Evolutionary conservation across 495 filamentous ascomycete genomes (phyloP).

Genomic region (Alectoria sarmentosa): DNA sequence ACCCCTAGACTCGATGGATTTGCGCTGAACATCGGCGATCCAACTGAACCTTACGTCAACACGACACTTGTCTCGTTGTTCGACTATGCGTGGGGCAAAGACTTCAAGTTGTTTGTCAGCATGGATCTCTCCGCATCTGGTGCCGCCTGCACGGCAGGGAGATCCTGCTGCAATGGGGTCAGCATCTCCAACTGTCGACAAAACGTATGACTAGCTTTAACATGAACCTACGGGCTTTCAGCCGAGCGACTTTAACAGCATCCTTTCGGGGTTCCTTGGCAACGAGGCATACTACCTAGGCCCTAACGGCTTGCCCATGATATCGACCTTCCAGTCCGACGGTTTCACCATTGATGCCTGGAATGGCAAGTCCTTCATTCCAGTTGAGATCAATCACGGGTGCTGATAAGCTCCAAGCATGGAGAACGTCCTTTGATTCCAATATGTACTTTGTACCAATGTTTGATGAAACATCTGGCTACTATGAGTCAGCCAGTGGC

Average conservation of each 20-base stretch:
- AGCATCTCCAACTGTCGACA: background rate
- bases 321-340: conserved; percentile 12
- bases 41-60: conserved; percentile 22
- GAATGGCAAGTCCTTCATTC: conserved; percentile 3
- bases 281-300: conserved; percentile 22
- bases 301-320: conserved; percentile 20
- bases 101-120: conserved; percentile 31
- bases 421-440: background rate
- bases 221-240: background rate
- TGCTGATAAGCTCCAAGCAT: conserved; percentile 6
- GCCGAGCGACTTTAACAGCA: conserved; percentile 9
- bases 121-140: conserved; percentile 24
- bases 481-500: conserved; percentile 17
- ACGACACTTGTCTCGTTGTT: conserved; percentile 24
- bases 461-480: conserved; percentile 25
- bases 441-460: conserved; percentile 26
- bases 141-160: background rate
- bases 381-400: background rate
- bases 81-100: conserved; percentile 18
- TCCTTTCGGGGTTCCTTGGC: conserved; percentile 13
- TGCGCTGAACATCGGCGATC: conserved; percentile 28
- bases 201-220: background rate
- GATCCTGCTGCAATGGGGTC: conserved; percentile 13
- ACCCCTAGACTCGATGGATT: conserved; percentile 27
- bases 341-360: conserved; percentile 15